Evolutionary conservation across 129 eudicot genomes (phyloP).

Genomic region (Tagetes erecta): DNA sequence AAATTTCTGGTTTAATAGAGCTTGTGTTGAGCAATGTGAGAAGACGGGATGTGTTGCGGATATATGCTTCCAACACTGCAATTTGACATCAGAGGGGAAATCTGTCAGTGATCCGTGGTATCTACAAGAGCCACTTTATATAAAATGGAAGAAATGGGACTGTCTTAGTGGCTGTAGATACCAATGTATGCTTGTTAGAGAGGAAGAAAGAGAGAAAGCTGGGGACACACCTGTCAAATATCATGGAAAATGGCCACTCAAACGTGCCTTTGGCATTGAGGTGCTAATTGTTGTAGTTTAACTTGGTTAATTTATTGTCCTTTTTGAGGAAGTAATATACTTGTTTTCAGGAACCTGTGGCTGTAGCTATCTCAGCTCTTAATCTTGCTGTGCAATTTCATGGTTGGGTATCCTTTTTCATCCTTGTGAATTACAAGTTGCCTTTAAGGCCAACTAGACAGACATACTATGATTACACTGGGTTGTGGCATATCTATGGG

Average conservation of each 20-base stretch:
- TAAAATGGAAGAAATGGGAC: slow-evolving; percentile 97
- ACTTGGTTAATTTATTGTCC: slow-evolving; percentile 17
- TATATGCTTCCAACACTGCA: slow-evolving; percentile 84
- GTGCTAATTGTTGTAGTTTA: slow-evolving; percentile 58
- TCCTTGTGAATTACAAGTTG: slow-evolving; percentile 85
- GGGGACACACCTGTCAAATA: slow-evolving; percentile 81
- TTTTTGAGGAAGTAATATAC: slow-evolving; percentile 2
- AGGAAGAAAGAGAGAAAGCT: slow-evolving; percentile 67
- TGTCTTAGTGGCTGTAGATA: slow-evolving; percentile 92
- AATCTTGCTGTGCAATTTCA: slow-evolving; percentile 94
- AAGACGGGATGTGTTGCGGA: slow-evolving; percentile 87
- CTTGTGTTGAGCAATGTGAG: slow-evolving; percentile 85
- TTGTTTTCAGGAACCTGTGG: slow-evolving; percentile 79
- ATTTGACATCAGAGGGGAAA: slow-evolving; percentile 69
- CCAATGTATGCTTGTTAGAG: slow-evolving; percentile 87
- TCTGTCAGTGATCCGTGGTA: slow-evolving; percentile 81
- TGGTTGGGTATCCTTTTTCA: slow-evolving; percentile 96
- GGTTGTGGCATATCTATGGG: slow-evolving; percentile 89
- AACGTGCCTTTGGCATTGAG: slow-evolving; percentile 88
- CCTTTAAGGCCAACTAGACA: slow-evolving; percentile 66
- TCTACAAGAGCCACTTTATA: slow-evolving; percentile 95
- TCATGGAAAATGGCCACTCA: slow-evolving; percentile 96
- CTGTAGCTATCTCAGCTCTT: slow-evolving; percentile 85
- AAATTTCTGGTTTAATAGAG: slow-evolving; percentile 48
- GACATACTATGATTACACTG: slow-evolving; percentile 77